A percentile compares a stretch with the other conserved stretches of the same genome.
phyloP scores from a whole-genome alignment of 1,284 basidiomycete species.

The Marasmius oreades region DNA sequence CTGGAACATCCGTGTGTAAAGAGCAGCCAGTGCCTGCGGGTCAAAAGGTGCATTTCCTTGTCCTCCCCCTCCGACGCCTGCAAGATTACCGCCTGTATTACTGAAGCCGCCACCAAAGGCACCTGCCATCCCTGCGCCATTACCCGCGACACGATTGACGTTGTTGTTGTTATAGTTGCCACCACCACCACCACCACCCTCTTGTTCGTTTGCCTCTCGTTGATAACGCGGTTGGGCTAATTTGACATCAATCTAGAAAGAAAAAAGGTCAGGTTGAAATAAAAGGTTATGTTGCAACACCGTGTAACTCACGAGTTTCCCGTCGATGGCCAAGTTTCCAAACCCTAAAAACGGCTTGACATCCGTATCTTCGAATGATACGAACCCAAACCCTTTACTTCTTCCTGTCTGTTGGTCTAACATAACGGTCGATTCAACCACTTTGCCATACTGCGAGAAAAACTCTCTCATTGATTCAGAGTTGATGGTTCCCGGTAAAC shows the following conservation, averaged over 20 bases:
- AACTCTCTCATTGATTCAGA: conserved; percentile 91
- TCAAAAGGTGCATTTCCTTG: conserved; percentile 52
- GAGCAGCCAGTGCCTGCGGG: conserved; percentile 73
- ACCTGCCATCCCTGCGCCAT: conserved; percentile 18
- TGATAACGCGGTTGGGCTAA: conserved; percentile 85
- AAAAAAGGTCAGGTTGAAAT: conserved; percentile 11
- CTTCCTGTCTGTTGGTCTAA: conserved; percentile 94
- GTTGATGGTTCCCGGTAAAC: conserved; percentile 88
- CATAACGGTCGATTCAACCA: conserved; percentile 98
- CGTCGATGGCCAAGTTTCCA: conserved; percentile 85
- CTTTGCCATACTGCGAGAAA: conserved; percentile 88
- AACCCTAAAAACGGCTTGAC: conserved; percentile 84
- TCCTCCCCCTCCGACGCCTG: conserved; percentile 21
- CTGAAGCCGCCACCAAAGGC: conserved; percentile 33
- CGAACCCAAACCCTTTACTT: conserved; percentile 97
- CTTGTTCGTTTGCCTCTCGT: conserved; percentile 42
- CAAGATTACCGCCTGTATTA: conserved; percentile 16
- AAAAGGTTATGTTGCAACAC: neutral
- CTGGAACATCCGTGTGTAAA: conserved; percentile 84
- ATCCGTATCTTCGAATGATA: conserved; percentile 89
- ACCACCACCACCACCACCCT: conserved; percentile 24
- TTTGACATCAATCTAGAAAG: conserved; percentile 86
- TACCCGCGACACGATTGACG: conserved; percentile 17
- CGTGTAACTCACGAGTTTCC: conserved; percentile 69
- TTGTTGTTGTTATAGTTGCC: conserved; percentile 13